Evolutionary conservation across 2,329 filamentous ascomycete species (phyloP).

Genomic region (Lizonia empirigonia): DNA sequence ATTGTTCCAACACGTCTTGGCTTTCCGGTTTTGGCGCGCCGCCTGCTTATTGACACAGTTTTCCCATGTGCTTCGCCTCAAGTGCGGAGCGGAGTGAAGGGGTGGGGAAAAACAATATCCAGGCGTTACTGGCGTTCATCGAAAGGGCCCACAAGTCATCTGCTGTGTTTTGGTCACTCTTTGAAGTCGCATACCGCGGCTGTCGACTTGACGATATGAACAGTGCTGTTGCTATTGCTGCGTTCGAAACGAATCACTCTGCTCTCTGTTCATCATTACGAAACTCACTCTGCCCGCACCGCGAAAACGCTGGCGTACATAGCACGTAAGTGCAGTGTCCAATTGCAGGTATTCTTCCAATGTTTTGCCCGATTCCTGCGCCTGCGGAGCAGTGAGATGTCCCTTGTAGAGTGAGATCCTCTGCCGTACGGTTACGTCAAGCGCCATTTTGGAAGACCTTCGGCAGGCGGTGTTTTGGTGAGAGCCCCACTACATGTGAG

Average conservation of each 20-base stretch:
- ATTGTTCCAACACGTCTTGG: not conserved
- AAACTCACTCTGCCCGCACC: not conserved
- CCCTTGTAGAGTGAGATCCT: not conserved
- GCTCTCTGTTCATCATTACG: not conserved
- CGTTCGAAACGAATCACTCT: not conserved
- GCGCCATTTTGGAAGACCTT: constrained; percentile 7
- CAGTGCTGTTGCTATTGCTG: not conserved
- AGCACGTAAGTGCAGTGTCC: not conserved
- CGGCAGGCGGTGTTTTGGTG: constrained; percentile 25
- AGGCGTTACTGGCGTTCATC: not conserved
- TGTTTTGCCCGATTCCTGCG: not conserved
- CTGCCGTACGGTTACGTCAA: constrained; percentile 35
- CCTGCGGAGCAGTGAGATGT: not conserved
- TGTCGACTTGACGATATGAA: not conserved
- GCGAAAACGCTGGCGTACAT: not conserved
- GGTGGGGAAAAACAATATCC: constrained; percentile 5
- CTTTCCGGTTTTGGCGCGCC: constrained; percentile 6
- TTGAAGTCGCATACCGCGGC: not conserved
- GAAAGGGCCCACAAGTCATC: constrained; percentile 4
- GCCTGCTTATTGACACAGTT: constrained; percentile 1
- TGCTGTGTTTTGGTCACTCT: not conserved
- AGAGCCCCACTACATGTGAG: constrained; percentile 26
- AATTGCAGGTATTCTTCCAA: not conserved
- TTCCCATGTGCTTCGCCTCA: constrained; percentile 4
- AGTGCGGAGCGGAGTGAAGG: constrained; percentile 6